Evolutionary conservation across 78 protist species (phyloP), one percentile per base, ranked within the genome.

Genomic region (Dictyostelium purpureum): DNA sequence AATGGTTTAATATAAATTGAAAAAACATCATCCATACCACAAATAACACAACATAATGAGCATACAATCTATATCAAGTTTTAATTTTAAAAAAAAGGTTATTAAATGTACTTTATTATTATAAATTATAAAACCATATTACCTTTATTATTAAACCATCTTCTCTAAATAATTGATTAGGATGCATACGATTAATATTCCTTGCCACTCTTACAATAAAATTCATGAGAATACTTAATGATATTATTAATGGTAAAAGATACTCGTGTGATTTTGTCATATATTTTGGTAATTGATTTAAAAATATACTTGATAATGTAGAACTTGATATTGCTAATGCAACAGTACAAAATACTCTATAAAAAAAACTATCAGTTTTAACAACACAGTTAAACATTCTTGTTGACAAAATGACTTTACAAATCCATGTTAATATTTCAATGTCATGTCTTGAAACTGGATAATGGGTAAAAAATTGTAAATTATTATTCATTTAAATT

Each of bases 241-340:
- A 2, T 4, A 63, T 5, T 28, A 63, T 42, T 18, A 63, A 63
- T 63, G 71, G 71, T 33, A 63, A 33, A 12, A 63, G 45, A 33
- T 63, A 63, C 18, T 63, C 24, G 18, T 63, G 71, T 12, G 37
- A 31, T 31, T 21, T 24, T 5, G 26, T 37, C 26, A 63, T 21
- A 63, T 63, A 63, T 63, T 63, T 63, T 33, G 71, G 71, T 63
- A 63, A 2, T 63, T 63, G 71, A 63, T 63, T 63, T 63, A 63
- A 63, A 33, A 63, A 63, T 63, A 63, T 42, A 28, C 43, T 33
- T 63, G 71, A 63, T 33, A 63, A 18, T 2, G 71, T 63, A 33
- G 71, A 43, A 63, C 71, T 63, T 63, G 71, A 38, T 31, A 63
- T 33, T 63, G 71, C 33, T 63, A 63, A 63, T 63, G 71, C 71